Evolutionary conservation across 1,284 basidiomycete species (phyloP), one percentile per base, ranked within the genome.

Genomic region (Pascua guehoae): DNA sequence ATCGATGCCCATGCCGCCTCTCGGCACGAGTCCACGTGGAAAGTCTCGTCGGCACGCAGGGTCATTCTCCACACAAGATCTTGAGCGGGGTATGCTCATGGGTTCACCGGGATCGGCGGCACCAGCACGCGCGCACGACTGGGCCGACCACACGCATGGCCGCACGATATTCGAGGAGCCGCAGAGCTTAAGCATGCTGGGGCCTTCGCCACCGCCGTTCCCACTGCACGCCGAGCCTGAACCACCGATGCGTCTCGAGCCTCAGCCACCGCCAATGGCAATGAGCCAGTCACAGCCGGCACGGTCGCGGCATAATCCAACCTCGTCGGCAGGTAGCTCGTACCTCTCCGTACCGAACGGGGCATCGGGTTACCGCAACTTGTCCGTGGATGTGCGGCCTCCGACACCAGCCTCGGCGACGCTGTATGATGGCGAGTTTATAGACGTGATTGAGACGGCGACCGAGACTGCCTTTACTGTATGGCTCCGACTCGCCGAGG

Each of bases 31-130:
- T 1, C 61, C 61, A 0, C 70, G 47, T 76, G 54, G 84, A 81
- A 66, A 82, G 82, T 60, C 83, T 1, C 66, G 91, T n/a, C 82
- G 92, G 18, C 89, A 95, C 72, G 92, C 89, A 1, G 92, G 92
- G 8, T 95, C 91, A 0, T 96, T 95, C 79, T 93, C 90, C 63
- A 87, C 83, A 40, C 88, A 91, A 69, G 92, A 96, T 71, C 88
- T 96, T 1, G 87, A 94, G 72, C 85, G 90, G 54, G 92, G 92
- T 41, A 89, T 87, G 74, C 81, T 84, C 53, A 78, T 95, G 62
- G 88, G 89, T 1, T 75, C 77, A 8, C 70, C 72, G 4, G 53
- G 59, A 54, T 51, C 45, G 15, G 39, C 36, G 46, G 52, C 57
- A 32, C 24, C 24, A 7, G 24, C 24, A 32, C 24, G 24, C 7